Evolutionary conservation across 2,329 filamentous ascomycete species (phyloP).

Genomic region (Coleophoma eucalyptorum): DNA sequence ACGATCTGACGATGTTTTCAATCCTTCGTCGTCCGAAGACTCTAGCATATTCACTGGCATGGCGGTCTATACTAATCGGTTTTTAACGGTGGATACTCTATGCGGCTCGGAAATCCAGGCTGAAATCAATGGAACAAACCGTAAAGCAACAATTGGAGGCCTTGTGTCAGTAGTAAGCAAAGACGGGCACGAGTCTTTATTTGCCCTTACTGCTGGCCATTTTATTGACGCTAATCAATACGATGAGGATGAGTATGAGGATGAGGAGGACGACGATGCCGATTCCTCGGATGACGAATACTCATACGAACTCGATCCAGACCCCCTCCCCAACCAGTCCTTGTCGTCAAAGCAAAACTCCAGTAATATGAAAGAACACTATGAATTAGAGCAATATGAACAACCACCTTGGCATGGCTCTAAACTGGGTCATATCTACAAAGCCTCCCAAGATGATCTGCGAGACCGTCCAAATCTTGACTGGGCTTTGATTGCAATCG

Average conservation of each 20-base stretch:
- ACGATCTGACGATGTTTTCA: background rate
- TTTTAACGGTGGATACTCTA: too few species aligned
- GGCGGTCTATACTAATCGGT: too few species aligned
- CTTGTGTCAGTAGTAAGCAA: background rate
- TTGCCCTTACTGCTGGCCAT: constrained; percentile 5
- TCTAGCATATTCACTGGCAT: too few species aligned
- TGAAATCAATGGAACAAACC: background rate
- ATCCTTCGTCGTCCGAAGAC: background rate
- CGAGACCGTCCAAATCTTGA: constrained; percentile 3
- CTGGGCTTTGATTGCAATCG: constrained; percentile 4
- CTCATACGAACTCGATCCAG: too few species aligned
- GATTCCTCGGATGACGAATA: constrained; percentile 2
- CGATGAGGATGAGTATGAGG: background rate
- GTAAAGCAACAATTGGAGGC: constrained; percentile 4
- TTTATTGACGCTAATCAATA: background rate
- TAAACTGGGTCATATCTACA: too few species aligned
- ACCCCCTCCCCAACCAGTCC: too few species aligned
- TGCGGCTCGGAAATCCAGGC: background rate
- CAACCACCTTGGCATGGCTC: too few species aligned
- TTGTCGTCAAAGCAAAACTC: too few species aligned
- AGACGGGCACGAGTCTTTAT: background rate
- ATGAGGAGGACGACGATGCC: background rate
- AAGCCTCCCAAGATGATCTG: background rate
- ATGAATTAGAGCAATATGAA: too few species aligned
- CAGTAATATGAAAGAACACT: too few species aligned